These are phyloP conservation scores for Toxicodendron radicans DNA, from an alignment of 345 rosid species.

Conservation along the genomic window DNA sequence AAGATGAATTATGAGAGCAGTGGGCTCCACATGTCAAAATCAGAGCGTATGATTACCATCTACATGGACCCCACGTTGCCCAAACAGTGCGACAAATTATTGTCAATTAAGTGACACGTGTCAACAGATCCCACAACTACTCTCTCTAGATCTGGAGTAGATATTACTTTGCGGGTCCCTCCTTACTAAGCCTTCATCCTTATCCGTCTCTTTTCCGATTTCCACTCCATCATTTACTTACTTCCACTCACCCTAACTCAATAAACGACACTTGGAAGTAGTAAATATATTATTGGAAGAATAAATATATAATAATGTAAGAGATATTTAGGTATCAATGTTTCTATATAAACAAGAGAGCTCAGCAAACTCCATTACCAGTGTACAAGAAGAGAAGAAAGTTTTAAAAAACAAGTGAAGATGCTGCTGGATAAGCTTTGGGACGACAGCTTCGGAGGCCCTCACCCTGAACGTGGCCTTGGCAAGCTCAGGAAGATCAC, in stretches of 20 bases:
- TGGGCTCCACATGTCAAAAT: constrained; percentile 18
- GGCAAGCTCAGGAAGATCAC: constrained; percentile 70
- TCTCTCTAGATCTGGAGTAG: constrained; percentile 14
- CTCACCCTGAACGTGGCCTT: constrained; percentile 90
- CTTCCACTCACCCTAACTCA: constrained; percentile 11
- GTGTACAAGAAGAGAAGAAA: background rate
- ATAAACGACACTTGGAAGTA: constrained; percentile 14
- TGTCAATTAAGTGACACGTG: constrained; percentile 11
- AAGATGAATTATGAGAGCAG: background rate
- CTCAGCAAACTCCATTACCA: background rate
- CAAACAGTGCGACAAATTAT: constrained; percentile 22
- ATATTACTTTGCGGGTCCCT: constrained; percentile 39
- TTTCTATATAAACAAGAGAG: constrained; percentile 17
- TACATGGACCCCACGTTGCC: constrained; percentile 19
- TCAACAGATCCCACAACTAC: constrained; percentile 12
- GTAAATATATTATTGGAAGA: constrained; percentile 10
- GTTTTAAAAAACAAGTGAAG: background rate
- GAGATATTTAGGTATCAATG: constrained; percentile 5
- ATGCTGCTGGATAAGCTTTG: constrained; percentile 70
- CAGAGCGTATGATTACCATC: background rate
- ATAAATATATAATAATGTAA: background rate
- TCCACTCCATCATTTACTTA: constrained; percentile 28
- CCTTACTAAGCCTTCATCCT: constrained; percentile 46
- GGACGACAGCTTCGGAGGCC: constrained; percentile 91
- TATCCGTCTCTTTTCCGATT: constrained; percentile 36